These are phyloP conservation scores for Singerocomus inundabilis DNA, from an alignment of 1,284 basidiomycete genomes.

Conservation along the genomic window DNA sequence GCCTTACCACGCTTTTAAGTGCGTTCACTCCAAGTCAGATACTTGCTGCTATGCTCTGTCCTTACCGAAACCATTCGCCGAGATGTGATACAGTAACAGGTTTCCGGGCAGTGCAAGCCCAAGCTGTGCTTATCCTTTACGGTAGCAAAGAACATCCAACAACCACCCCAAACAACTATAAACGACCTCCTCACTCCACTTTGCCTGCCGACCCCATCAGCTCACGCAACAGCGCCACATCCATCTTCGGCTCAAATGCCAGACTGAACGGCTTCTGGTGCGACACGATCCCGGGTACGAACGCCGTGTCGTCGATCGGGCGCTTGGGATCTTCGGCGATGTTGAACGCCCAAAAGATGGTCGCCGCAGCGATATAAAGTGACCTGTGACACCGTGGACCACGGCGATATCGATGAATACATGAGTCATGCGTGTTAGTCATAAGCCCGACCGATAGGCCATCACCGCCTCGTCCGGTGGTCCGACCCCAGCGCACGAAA, in stretches of 20 bases:
- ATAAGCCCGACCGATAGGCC: background rate
- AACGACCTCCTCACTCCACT: background rate
- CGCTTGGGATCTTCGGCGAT: conserved; percentile 45
- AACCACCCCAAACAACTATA: too few relatives aligned
- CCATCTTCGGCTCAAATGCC: conserved; percentile 44
- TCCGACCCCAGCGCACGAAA: too few relatives aligned
- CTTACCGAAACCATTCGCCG: too few relatives aligned
- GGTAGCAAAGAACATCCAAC: too few relatives aligned
- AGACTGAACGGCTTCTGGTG: conserved; percentile 57
- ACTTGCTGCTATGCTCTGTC: too few relatives aligned
- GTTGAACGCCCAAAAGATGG: conserved; percentile 60
- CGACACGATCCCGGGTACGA: conserved; percentile 55
- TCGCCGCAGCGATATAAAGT: conserved; percentile 56
- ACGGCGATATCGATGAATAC: too few relatives aligned
- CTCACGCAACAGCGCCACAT: conserved; percentile 10
- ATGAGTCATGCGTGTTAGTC: background rate
- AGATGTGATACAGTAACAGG: too few relatives aligned
- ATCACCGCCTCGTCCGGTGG: too few relatives aligned
- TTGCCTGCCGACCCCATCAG: conserved; percentile 4
- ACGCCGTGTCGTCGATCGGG: conserved; percentile 56
- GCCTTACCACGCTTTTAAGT: too few relatives aligned
- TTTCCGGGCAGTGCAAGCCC: too few relatives aligned
- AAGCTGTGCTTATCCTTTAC: too few relatives aligned
- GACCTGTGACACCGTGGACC: conserved; percentile 37
- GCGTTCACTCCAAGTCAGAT: too few relatives aligned